Evolutionary conservation across 768 basidiomycete genomes (phyloP), one percentile per base, ranked within the genome.

Genomic region (Boletus edulis): DNA sequence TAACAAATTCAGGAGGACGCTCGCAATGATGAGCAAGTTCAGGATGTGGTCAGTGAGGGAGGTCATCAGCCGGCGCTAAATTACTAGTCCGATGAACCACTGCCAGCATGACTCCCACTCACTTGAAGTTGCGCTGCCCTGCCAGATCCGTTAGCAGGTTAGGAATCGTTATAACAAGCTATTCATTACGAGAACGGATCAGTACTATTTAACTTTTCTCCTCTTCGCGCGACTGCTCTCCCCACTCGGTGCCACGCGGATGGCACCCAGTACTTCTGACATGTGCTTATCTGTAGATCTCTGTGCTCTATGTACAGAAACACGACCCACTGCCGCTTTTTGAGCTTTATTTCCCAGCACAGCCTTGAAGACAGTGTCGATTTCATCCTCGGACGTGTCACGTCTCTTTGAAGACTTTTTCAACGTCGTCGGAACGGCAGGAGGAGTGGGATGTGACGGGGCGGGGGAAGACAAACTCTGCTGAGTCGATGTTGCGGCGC

Each of bases 341-440:
- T 82, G 87, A 20, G 76, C 67, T 68, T 80, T 85, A 62, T 78
- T 83, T 18, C 85, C 85, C 18, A 86, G 64, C 20, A 73, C 74
- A 42, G 74, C 65, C 39, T 81, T 77, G 65, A 94, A 94, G 12
- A 92, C 72, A 4, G 73, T 79, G 53, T 93, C 91, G 49, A 94
- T 93, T 66, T 89, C 90, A 61, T 92, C 84, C 44, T 75, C 79
- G 8, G 71, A 58, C 22, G 67, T 63, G 24, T 48, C 66, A 62
- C 78, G 74, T 43, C 79, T 79, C 68, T 84, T 85, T 22, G 77
- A 72, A 35, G 58, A 47, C 62, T 79, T 80, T 60, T 68, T 69
- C 3, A 47, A 39, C 0, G 27, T 48, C 27, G 47, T 39, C 17
- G 48, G 32, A 38, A 11, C 32, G 12, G 27, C 38, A 10, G 57